phyloP scores from a whole-genome alignment of 2,329 filamentous ascomycete species.

The Phoma sp. region DNA sequence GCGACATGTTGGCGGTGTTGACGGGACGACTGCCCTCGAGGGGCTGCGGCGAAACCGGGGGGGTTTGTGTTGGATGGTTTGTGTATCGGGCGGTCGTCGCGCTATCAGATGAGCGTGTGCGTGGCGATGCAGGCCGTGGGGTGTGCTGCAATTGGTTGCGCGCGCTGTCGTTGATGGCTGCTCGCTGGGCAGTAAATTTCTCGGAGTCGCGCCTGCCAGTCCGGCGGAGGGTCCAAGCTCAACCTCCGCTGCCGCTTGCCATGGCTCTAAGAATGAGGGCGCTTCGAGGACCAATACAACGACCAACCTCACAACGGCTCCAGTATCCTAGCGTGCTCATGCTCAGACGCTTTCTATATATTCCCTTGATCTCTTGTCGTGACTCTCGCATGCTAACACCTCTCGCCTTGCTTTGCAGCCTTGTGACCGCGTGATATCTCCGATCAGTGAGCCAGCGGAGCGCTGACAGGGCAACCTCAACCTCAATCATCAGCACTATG shows the following conservation, averaged over 20 bases:
- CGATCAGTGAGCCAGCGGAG: slow-evolving; percentile 13
- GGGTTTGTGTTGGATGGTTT: neutral
- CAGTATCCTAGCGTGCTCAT: slow-evolving; percentile 20
- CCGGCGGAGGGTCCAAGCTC: slow-evolving; percentile 7
- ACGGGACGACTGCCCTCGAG: slow-evolving; percentile 34
- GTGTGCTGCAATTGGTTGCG: slow-evolving; percentile 38
- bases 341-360: slow-evolving; percentile 27
- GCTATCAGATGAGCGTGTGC: neutral
- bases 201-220: slow-evolving; percentile 29
- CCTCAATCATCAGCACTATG: slow-evolving; percentile 45
- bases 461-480: slow-evolving; percentile 16
- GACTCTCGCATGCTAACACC: slow-evolving; percentile 24
- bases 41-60: slow-evolving; percentile 27
- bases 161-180: slow-evolving; percentile 26
- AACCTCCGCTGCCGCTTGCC: slow-evolving; percentile 19
- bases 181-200: slow-evolving; percentile 42
- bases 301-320: slow-evolving; percentile 11
- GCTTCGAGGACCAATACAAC: slow-evolving; percentile 37
- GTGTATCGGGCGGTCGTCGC: neutral
- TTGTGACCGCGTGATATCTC: slow-evolving; percentile 9
- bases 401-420: slow-evolving; percentile 1
- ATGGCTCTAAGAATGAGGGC: slow-evolving; percentile 36
- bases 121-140: slow-evolving; percentile 16
- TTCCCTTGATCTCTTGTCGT: slow-evolving; percentile 18
- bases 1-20: slow-evolving; percentile 64